Base-by-base conservation (phyloP, 2,329 filamentous ascomycete species). In the Alternaria triticina region DNA sequence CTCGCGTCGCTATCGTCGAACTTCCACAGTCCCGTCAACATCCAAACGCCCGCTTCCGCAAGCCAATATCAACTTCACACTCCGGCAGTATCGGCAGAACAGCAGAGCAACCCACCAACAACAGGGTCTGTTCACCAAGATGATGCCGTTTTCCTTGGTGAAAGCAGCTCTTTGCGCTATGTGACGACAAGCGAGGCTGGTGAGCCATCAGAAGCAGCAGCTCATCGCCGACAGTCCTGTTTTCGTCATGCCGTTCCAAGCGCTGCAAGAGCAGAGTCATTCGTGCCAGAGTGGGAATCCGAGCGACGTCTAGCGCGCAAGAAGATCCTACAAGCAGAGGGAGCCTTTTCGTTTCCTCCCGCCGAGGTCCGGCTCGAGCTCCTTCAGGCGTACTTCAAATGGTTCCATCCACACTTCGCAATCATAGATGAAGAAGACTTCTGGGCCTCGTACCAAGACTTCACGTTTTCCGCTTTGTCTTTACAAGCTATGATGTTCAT, bases 341-440 rank as follows among this genome's bases (percentile, higher is more conserved):
- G 79, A 1, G 81, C 78, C 3, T 82, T 87, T 45, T 80, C 81
- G 0, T 82, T 86, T 23, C 85, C 86, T 0, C 78, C 82, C 3
- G 66, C 76, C 13, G 70, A 79, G 3, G 78, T 83, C 17, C 82
- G 82, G 45, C 75, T 83, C 5, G 79, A 79, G 1, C 77, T 86
- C 0, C 69, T 87, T 1, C 76, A 82, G 17, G 85, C 85, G 0
- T 88, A 87, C 74, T 88, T 88, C 58, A 77, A 80, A 22, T 86
- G 85, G 82, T 87, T 87, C 56, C 86, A 88, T 65, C 85, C 86
- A 0, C 85, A 84, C 57, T 88, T 87, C 51, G 85, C 86, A 0
- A 81, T 88, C 12, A 67, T 88, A 1, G 84, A 87, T 65, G 81
- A 84, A 5, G 75, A 76, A 1, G 80, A 82, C 0, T 75, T 86